These are phyloP conservation scores for Cryphonectria radicalis DNA, from an alignment of 2,329 filamentous ascomycete genomes.

Conservation along the genomic window DNA sequence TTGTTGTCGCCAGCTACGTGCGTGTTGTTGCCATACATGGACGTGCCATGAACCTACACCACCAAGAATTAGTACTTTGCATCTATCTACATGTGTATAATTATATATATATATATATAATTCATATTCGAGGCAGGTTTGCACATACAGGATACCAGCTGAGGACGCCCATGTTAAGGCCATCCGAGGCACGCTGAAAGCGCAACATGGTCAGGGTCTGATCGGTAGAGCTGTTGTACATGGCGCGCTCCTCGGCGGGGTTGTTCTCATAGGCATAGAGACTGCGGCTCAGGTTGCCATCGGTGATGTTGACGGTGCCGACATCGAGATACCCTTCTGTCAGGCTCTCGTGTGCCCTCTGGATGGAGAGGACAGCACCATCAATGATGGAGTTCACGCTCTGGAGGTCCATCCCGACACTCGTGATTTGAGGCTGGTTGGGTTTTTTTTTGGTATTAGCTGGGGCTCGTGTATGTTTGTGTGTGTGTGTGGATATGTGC, in stretches of 20 bases:
- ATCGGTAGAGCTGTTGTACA: constrained; percentile 67
- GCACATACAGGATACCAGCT: constrained; percentile 76
- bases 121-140: background rate
- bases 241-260: constrained; percentile 70
- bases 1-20: constrained; percentile 91
- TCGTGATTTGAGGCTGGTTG: constrained; percentile 76
- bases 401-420: constrained; percentile 81
- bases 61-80: background rate
- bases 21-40: constrained; percentile 88
- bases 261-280: constrained; percentile 85
- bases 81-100: no score
- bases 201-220: constrained; percentile 79
- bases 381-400: constrained; percentile 90
- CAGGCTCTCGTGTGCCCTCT: constrained; percentile 74
- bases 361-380: constrained; percentile 79
- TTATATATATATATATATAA: no score
- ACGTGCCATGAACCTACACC: constrained; percentile 71
- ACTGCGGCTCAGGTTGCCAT: constrained; percentile 83
- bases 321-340: constrained; percentile 69
- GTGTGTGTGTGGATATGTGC: no score
- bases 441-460: background rate
- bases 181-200: constrained; percentile 72
- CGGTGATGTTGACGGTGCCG: constrained; percentile 62
- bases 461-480: no score
- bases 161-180: constrained; percentile 76